Base-by-base conservation (phyloP, 2,329 filamentous ascomycete genomes). In the Alternaria dauci region DNA sequence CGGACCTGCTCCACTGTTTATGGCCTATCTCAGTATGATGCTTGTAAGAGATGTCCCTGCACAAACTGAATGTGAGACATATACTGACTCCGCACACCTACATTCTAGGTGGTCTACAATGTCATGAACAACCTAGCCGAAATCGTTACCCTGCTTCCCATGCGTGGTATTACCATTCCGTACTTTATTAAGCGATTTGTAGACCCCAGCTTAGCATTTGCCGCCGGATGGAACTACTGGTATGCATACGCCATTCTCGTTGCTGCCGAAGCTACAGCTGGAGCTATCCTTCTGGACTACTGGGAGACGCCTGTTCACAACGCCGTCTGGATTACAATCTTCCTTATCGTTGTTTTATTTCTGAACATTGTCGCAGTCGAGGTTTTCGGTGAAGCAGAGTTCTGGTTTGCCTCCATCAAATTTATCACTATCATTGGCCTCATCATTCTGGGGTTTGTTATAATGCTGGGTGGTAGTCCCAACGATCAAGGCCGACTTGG, bases 341-440 rank as follows among this genome's bases (percentile, higher is more conserved):
- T 77, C 60, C 68, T 78, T 20, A 28, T 78, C 11, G 68, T 77
- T 11, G 71, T 78, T 14, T 59, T 78, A 5, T 70, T 76, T 46
- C 62, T 78, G 34, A 78, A 78, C 54, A 76, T 76, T 16, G 70
- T 78, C 1, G 76, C 74, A 3, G 76, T 78, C 16, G 71, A 69
- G 12, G 55, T 78, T 12, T 78, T 76, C 8, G 76, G 83, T 46
- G 83, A 85, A 70, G 79, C 83, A 4, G 84, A 85, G 46, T 85
- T 85, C 63, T 76, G 80, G 62, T 85, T 85, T 58, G 83, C 84
- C 14, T 80, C 79, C 14, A 79, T 86, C 67, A 86, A 86, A 65
- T 82, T 78, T 47, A 62, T 78, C 8, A 77, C 74, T 5, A 77
- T 77, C 46, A 76, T 78, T 59, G 76, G 73, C 2, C 65, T 78